These are phyloP conservation scores for Camelina laxa DNA, from an alignment of 345 rosid genomes.

Conservation along the genomic window DNA sequence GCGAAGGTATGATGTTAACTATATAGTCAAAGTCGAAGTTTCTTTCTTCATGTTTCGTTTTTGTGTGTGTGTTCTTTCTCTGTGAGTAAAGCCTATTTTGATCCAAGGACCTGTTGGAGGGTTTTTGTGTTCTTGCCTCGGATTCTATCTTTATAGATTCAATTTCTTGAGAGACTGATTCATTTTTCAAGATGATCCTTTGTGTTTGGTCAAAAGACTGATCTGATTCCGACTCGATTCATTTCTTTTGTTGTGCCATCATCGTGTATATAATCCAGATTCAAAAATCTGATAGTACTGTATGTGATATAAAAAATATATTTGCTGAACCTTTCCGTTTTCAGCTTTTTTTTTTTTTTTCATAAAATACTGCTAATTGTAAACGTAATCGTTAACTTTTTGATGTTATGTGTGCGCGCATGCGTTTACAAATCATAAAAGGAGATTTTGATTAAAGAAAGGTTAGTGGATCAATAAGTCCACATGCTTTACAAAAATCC, in stretches of 20 bases:
- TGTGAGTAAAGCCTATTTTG: background rate
- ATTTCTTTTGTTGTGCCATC: background rate
- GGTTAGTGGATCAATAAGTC: background rate
- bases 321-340: background rate
- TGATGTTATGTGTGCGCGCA: background rate
- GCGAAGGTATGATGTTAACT: constrained; percentile 64
- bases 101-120: background rate
- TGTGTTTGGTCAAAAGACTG: background rate
- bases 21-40: background rate
- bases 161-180: background rate
- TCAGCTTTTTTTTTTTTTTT: background rate
- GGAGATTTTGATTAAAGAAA: background rate
- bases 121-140: constrained; percentile 18
- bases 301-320: background rate
- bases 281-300: background rate
- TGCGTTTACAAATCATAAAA: background rate
- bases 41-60: constrained; percentile 2
- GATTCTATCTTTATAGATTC: background rate
- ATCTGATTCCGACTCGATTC: background rate
- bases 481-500: background rate
- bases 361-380: background rate
- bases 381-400: background rate
- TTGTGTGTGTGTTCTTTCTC: too few species aligned
- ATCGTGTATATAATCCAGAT: background rate
- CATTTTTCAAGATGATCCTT: background rate